Evolutionary conservation across 495 filamentous ascomycete species (phyloP), one percentile per base, ranked within the genome.

Genomic region (Xylaria palmicola): DNA sequence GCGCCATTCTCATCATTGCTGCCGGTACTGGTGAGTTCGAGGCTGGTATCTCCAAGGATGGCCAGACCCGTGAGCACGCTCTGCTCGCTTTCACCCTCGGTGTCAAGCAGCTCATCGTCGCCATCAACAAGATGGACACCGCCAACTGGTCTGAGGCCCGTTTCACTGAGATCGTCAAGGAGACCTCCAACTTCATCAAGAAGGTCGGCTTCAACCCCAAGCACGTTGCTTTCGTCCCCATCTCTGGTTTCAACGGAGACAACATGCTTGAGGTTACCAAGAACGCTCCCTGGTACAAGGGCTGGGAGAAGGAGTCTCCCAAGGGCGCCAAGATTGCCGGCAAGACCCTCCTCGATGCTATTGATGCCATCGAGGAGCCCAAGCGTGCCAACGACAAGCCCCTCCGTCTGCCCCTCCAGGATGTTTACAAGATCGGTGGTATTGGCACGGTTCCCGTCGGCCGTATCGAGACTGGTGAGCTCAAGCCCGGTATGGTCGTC

Each of bases 1-100:
- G 93, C 83, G 94, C 95, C 73, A 90, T 98, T 81, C 93, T 98
- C 86, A 98, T 98, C 84, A 98, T 98, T 83, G 94, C 93, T 72
- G 92, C 94, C 74, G 94, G 94, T 83, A 97, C 93, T 90, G 94
- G 94, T 96, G 94, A 98, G 86, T 98, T 98, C 87, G 94, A 98
- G 88, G 94, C 94, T 89, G 94, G 94, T 98, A 98, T 98, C 89
- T 98, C 94, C 88, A 98, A 98, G 90, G 94, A 98, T 90, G 94
- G 94, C 82, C 94, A 98, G 90, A 98, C 94, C 72, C 94, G 94
- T 90, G 94, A 98, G 90, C 94, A 98, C 89, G 94, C 94, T 84
- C 88, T 98, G 76, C 93, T 98, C 77, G 94, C 94, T 79, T 98
- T 95, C 90, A 98, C 94, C 81, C 91, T 98, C 61, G 94, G 94